Evolutionary conservation across 805 yeast species (phyloP).

Genomic region (Yamadazyma kitorensis): DNA sequence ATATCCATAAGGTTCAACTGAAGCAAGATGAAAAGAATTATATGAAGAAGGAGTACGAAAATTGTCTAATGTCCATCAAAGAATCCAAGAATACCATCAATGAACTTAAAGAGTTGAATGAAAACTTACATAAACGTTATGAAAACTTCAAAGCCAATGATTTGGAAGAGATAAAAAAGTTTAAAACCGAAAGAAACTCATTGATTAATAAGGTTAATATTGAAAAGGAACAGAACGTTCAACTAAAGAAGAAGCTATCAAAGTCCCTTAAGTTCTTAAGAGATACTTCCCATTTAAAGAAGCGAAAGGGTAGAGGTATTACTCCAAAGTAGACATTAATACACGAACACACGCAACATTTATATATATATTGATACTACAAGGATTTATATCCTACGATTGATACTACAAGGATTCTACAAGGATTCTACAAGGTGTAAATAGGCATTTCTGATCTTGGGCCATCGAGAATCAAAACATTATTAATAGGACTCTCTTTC

Average conservation of each 20-base stretch:
- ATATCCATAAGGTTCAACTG: slow-evolving; percentile 44
- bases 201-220: slow-evolving; percentile 20
- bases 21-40: slow-evolving; percentile 60
- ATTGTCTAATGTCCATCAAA: slow-evolving; percentile 48
- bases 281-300: slow-evolving; percentile 41
- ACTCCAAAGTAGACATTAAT: slow-evolving; percentile 30
- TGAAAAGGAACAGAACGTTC: slow-evolving; percentile 22
- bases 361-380: too few species aligned
- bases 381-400: too few species aligned
- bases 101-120: slow-evolving; percentile 18
- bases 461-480: slow-evolving; percentile 76
- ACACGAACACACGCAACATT: too few species aligned
- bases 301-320: slow-evolving; percentile 38
- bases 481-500: slow-evolving; percentile 78
- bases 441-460: slow-evolving; percentile 72
- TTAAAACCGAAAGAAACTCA: slow-evolving; percentile 18
- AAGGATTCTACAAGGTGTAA: slow-evolving; percentile 46
- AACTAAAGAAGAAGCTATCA: slow-evolving; percentile 26
- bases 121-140: slow-evolving; percentile 17
- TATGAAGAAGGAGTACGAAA: slow-evolving; percentile 55
- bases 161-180: slow-evolving; percentile 17
- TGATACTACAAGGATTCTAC: too few species aligned
- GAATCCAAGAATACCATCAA: slow-evolving; percentile 40
- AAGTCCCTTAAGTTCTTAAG: slow-evolving; percentile 32
- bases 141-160: slow-evolving; percentile 20